Evolutionary conservation across 176 grass and related monocot genomes (phyloP).

Genomic region (Triticum monococcum): DNA sequence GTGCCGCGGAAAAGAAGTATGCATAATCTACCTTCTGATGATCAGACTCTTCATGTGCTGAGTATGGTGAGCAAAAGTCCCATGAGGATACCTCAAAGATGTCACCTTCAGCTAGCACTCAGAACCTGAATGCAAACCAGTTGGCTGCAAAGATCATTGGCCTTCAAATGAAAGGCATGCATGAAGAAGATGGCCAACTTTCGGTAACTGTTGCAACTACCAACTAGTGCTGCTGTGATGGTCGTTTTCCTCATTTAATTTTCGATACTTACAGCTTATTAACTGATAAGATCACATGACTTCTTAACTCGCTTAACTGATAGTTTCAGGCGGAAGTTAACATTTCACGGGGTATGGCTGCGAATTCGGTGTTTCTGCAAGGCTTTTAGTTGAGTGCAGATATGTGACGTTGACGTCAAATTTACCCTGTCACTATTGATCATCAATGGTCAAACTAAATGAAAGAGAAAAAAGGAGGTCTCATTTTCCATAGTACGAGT

Average conservation of each 20-base stretch:
- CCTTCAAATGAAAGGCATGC: conserved; percentile 84
- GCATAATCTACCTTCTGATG: too few species aligned
- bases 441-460: neutral
- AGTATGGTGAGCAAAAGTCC: too few species aligned
- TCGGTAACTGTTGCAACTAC: conserved; percentile 49
- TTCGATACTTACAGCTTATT: too few species aligned
- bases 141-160: conserved; percentile 80
- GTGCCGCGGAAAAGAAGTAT: too few species aligned
- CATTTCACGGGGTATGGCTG: neutral
- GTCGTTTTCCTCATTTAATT: too few species aligned
- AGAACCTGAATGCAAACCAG: conserved; percentile 77
- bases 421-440: neutral
- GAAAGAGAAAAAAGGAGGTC: neutral
- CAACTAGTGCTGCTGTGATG: conserved; percentile 20
- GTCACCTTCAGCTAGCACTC: conserved; percentile 25
- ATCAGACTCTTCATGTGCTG: too few species aligned
- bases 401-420: neutral
- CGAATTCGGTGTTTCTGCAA: neutral
- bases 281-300: neutral
- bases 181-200: conserved; percentile 74
- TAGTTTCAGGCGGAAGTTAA: too few species aligned
- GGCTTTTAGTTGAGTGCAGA: neutral
- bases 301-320: neutral
- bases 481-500: neutral
- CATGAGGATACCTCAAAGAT: conserved; percentile 29